Evolutionary conservation across 805 yeast genomes (phyloP).

Genomic region (Blastobotrys muscicola): DNA sequence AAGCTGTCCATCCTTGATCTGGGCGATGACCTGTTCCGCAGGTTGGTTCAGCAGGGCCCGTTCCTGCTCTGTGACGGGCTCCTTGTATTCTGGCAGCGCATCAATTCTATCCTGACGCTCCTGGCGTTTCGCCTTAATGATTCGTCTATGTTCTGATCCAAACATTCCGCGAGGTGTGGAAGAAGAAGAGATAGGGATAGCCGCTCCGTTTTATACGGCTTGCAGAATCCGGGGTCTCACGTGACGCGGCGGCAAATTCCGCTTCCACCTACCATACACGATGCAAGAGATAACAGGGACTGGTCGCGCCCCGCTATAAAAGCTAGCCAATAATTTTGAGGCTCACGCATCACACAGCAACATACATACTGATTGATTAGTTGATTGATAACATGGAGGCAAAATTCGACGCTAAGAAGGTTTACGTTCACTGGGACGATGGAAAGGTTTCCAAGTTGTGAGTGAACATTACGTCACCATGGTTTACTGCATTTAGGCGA

Average conservation of each 20-base stretch:
- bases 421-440: constrained; percentile 22
- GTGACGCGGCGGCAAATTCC: too few species aligned
- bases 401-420: constrained; percentile 16
- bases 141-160: constrained; percentile 2
- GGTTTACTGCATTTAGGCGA: background rate
- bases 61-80: constrained; percentile 29
- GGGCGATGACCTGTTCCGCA: constrained; percentile 35
- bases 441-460: constrained; percentile 22
- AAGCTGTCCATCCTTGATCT: constrained; percentile 39
- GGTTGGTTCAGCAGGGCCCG: constrained; percentile 30
- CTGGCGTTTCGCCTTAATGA: constrained; percentile 22
- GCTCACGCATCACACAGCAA: too few species aligned
- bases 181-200: too few species aligned
- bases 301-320: too few species aligned
- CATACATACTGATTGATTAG: too few species aligned
- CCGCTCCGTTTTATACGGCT: too few species aligned
- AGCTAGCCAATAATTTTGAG: too few species aligned
- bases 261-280: too few species aligned
- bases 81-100: constrained; percentile 30
- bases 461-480: constrained; percentile 1
- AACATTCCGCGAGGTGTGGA: background rate
- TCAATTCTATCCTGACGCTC: constrained; percentile 29
- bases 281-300: too few species aligned
- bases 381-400: background rate
- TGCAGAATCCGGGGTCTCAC: too few species aligned